Base-by-base conservation (phyloP, 164 flowering plant genomes). In the Malania oleifera region DNA sequence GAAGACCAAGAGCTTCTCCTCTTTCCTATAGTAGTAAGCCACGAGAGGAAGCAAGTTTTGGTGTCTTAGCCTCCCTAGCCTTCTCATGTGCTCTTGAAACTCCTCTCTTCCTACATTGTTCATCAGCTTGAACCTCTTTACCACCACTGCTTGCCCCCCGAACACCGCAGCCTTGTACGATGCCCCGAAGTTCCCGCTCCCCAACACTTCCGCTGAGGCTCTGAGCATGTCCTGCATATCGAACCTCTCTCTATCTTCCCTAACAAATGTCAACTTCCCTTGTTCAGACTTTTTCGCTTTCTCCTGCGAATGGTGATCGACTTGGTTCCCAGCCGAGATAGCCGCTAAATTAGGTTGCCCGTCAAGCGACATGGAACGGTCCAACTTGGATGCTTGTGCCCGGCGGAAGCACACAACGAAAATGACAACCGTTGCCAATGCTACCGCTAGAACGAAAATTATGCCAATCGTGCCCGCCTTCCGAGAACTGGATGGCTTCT, bases 171-270 rank as follows among this genome's bases (percentile, higher is more conserved):
- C 82, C 64, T 82, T 84, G 57, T 82, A 82, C 5, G 87, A 76
- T 10, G 87, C 80, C 15, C 84, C 90, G 29, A 82, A 75, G 50
- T 71, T 74, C n/a, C 90, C 85, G 53, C 82, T 76, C 19, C 87
- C 87, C 69, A 84, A 68, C 1, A 78, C 78, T 44, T 80, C 81
- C 6, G 87, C 90, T 0, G 87, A 65, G 22, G 85, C 82, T 37
- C 73, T 68, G 0, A 84, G 71, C n/a, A 84, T 43, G 37, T 82
- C 84, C 5, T 67, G 75, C 47, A 84, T 28, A 14, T 74, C 82
- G 44, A 84, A 84, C 44, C 61, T 70, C 47, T 77, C 76, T 34
- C 69, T 60, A 23, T 69, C 84, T 8, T 65, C 60, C 28, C 77
- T 57, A 10, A 78, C 75, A 31, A 84, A 84, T 26, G 57, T 28